Conservation (phyloP, 1,284 basidiomycete genomes). For the Chiua sp. region DNA sequence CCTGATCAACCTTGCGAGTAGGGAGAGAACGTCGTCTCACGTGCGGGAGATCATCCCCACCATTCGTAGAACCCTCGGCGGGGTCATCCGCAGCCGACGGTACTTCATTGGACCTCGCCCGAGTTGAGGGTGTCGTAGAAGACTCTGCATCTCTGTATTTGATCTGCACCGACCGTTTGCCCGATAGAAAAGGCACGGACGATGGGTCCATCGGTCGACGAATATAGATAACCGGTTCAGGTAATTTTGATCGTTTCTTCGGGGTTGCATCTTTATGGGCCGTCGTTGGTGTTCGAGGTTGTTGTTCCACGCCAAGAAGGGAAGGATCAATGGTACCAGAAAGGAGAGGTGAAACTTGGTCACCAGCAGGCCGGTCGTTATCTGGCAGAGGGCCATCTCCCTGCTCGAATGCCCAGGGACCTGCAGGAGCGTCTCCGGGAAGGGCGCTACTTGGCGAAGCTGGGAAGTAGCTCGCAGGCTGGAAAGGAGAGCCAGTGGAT, state of each 20-base stretch:
- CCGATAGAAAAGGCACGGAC: slow-evolving; percentile 19
- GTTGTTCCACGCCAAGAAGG: slow-evolving; percentile 27
- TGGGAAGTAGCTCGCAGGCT: neutral
- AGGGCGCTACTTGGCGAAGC: slow-evolving; percentile 10
- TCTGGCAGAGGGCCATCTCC: neutral
- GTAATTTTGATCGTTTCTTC: slow-evolving; percentile 19
- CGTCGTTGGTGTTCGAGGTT: neutral
- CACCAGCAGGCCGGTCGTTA: neutral
- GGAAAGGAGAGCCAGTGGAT: slow-evolving; percentile 5
- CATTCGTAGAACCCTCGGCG: neutral
- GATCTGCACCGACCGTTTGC: slow-evolving; percentile 36
- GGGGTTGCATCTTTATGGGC: neutral
- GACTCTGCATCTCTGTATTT: slow-evolving; percentile 31
- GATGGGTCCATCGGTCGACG: slow-evolving; percentile 34
- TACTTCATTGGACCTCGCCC: neutral
- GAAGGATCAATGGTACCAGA: slow-evolving; percentile 36
- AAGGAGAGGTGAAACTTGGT: neutral
- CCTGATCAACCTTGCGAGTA: slow-evolving; percentile 25
- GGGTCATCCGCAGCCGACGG: neutral
- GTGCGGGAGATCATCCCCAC: neutral
- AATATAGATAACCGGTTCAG: slow-evolving; percentile 35
- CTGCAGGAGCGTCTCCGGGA: neutral
- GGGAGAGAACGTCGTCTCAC: slow-evolving; percentile 13
- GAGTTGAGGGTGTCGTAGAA: slow-evolving; percentile 3
- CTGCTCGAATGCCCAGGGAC: slow-evolving; percentile 20